Evolutionary conservation across 352 stramenopile genomes (phyloP).

Genomic region (Paralagenidium karlingii): DNA sequence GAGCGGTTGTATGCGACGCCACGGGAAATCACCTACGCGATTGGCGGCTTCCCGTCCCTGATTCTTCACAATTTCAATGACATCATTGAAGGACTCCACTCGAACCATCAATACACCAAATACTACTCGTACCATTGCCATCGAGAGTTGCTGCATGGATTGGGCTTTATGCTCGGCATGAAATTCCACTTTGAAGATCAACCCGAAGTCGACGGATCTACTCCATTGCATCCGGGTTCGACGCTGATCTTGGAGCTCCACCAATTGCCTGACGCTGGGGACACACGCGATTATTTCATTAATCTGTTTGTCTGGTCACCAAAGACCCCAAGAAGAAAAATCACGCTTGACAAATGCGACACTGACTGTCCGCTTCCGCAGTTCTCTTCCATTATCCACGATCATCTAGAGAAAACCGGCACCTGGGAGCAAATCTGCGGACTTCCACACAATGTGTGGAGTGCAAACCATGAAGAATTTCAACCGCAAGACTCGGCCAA

Average conservation of each 20-base stretch:
- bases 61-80: slow-evolving; percentile 48
- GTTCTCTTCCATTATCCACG: slow-evolving; percentile 38
- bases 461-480: too few relatives aligned
- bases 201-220: slow-evolving; percentile 50
- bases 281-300: slow-evolving; percentile 25
- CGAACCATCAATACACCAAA: slow-evolving; percentile 13
- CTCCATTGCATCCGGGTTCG: slow-evolving; percentile 45
- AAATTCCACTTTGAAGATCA: slow-evolving; percentile 61
- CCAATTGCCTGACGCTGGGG: slow-evolving; percentile 9
- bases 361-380: slow-evolving; percentile 40
- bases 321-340: slow-evolving; percentile 20
- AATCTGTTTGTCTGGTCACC: slow-evolving; percentile 65
- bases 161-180: slow-evolving; percentile 71
- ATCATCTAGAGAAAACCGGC: slow-evolving; percentile 40
- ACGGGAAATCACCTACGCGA: slow-evolving; percentile 44
- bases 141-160: slow-evolving; percentile 61
- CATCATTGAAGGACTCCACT: neutral
- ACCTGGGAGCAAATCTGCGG: slow-evolving; percentile 65
- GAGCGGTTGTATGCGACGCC: slow-evolving; percentile 60
- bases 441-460: too few relatives aligned
- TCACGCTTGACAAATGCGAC: slow-evolving; percentile 50
- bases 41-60: slow-evolving; percentile 53
- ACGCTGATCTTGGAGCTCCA: slow-evolving; percentile 71
- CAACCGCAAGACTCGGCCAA: too few relatives aligned
- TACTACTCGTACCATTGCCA: slow-evolving; percentile 74